These are phyloP conservation scores for Agaricus blazei DNA, from an alignment of 768 basidiomycete species.

Conservation along the genomic window DNA sequence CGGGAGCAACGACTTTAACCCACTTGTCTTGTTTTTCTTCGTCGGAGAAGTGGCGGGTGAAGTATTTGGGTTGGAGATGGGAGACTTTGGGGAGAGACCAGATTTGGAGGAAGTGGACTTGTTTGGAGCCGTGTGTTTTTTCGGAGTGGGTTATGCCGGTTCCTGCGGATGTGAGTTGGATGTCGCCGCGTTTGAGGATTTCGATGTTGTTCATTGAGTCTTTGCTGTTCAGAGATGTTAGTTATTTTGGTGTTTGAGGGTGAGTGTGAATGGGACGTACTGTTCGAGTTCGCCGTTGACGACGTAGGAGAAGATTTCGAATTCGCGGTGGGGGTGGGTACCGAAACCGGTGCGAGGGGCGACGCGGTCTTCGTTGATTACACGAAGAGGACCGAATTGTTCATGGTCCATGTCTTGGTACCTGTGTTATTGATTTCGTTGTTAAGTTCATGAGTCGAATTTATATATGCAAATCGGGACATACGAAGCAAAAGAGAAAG, in stretches of 20 bases:
- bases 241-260: background rate
- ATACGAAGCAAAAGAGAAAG: conserved; percentile 71
- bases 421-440: conserved; percentile 20
- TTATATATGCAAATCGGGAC: conserved; percentile 15
- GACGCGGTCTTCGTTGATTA: conserved; percentile 94
- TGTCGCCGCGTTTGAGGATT: conserved; percentile 79
- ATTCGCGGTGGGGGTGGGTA: conserved; percentile 76
- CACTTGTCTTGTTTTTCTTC: conserved; percentile 74
- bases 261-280: conserved; percentile 34
- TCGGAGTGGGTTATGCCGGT: conserved; percentile 86
- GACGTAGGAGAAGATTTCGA: conserved; percentile 91
- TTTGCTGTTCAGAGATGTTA: conserved; percentile 41
- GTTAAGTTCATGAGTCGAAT: background rate
- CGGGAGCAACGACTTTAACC: conserved; percentile 73
- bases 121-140: conserved; percentile 35
- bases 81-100: conserved; percentile 40
- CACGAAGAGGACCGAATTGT: conserved; percentile 70
- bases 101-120: conserved; percentile 50
- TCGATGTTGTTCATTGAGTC: conserved; percentile 93
- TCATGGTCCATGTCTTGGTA: conserved; percentile 59
- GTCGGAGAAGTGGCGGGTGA: conserved; percentile 81
- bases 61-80: conserved; percentile 72
- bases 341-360: conserved; percentile 75
- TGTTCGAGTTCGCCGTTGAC: conserved; percentile 78
- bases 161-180: conserved; percentile 91